Evolutionary conservation across 352 stramenopile genomes (phyloP), one percentile per base, ranked within the genome.

Genomic region (Pythium scleroteichum): DNA sequence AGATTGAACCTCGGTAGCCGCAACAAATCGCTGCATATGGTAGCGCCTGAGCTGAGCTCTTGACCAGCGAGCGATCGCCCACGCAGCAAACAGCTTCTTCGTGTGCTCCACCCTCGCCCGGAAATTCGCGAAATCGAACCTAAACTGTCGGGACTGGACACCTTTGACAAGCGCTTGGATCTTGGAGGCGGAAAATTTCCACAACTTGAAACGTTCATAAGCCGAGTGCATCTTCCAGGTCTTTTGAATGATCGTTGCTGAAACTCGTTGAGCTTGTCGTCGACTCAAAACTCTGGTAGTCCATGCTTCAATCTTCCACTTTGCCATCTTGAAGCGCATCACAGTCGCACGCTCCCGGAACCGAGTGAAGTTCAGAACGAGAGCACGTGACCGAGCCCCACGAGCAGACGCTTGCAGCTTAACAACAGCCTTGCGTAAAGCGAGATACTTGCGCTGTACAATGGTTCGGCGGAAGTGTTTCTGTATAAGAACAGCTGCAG

Each of bases 221-320:
- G 23, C 20, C 22, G 29, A n/a, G 46, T 45, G 10, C 64, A 64
- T 68, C n/a, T 47, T 46, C 59, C 46, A 59, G 3, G 29, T 71
- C 55, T 78, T 85, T 59, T 87, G 78, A 48, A 87, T 79, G 0
- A n/a, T 57, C 16, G 72, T 56, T 35, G 68, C 64, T 27, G 75
- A 68, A 20, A 58, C 57, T 14, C 76, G 65, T 13, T 59, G 4
- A 29, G 13, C 20, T 39, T 65, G 14, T 22, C 68, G 68, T 64
- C 40, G 26, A 0, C 29, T 16, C 7, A 26, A 33, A 14, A 64
- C 23, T 12, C 22, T 39, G 5, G 24, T 19, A 0, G 49, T 53
- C 62, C 62, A 69, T 12, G 45, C 23, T 17, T 61, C 29, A 23
- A 69, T 29, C 41, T 61, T 64, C 62, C 62, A 69, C 50, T 56